Evolutionary conservation across 139 green algal species (phyloP), one percentile per base, ranked within the genome.

Genomic region (Diplosphaera chodatii): DNA sequence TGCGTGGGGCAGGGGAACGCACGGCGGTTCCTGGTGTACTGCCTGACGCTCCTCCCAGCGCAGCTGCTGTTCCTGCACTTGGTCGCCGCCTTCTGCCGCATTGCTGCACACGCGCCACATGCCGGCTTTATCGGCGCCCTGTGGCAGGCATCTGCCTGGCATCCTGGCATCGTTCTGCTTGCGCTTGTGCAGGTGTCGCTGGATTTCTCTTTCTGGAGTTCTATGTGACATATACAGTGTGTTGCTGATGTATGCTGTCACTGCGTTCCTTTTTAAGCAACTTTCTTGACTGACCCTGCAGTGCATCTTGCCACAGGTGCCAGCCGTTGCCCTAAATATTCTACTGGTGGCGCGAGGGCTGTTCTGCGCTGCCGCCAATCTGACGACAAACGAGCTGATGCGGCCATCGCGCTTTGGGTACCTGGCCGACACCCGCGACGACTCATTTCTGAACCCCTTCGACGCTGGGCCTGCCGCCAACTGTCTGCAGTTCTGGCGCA

Each of bases 371-470:
- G 69, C 80, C 23, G 80, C 68, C 55, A 90, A 89, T 71, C 78
- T 93, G 23, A 93, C 87, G n/a, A 78, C 74, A 41, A 88, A 88
- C 40, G 87, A 93, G 80, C 55, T 86, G 30, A 74, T 91, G 40
- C 81, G 82, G 66, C 55, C 72, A 1, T 28, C 73, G 15, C 68
- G 76, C 13, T 89, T 88, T 34, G 70, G 31, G 21, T 89, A 92
- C 73, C 75, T 92, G 27, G 70, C 27, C 32, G 41, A 80, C 18
- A 66, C 37, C 5, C 29, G 65, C 2, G 69, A 76, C 66, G 32
- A 34, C 29, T 64, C n/a, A 25, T 86, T 79, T 27, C 63, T 59
- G 18, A 87, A 87, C 40, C 71, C 76, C 2, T 87, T 87, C 73
- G 82, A 87, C 72, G 21, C 69, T 27, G 82, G 82, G 4, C 65